phyloP scores from a whole-genome alignment of 1,284 basidiomycete species.

The Malassezia equina region DNA sequence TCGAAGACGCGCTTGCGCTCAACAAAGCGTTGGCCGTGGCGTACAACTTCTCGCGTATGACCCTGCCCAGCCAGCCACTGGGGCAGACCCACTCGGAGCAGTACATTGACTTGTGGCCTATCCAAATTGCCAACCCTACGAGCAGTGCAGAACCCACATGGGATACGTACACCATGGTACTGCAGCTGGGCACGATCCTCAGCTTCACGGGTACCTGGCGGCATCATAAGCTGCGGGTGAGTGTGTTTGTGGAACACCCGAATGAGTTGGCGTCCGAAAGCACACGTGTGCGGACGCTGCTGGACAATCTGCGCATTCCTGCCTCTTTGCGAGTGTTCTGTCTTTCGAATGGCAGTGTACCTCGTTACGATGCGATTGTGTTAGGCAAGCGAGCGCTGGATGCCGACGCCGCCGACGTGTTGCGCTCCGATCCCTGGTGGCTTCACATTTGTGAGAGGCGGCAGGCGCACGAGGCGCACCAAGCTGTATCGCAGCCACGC shows the following conservation, averaged over 20 bases:
- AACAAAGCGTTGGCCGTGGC: constrained; percentile 46
- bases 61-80: constrained; percentile 20
- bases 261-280: constrained; percentile 37
- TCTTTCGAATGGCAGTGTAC: constrained; percentile 30
- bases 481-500: constrained; percentile 15
- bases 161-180: constrained; percentile 48
- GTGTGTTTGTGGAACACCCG: constrained; percentile 44
- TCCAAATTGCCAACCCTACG: constrained; percentile 41
- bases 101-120: constrained; percentile 46
- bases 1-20: constrained; percentile 46
- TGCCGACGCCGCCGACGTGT: constrained; percentile 23
- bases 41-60: constrained; percentile 40
- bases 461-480: constrained; percentile 31
- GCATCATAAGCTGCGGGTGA: constrained; percentile 41
- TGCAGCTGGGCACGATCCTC: constrained; percentile 46
- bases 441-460: constrained; percentile 35
- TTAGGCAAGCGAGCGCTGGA: constrained; percentile 28
- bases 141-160: constrained; percentile 30
- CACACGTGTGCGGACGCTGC: constrained; percentile 32
- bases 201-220: constrained; percentile 46
- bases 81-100: constrained; percentile 12
- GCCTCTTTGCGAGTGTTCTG: constrained; percentile 43
- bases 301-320: constrained; percentile 45
- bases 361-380: constrained; percentile 41
- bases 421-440: constrained; percentile 45